phyloP scores from a whole-genome alignment of 1,139 yeast species.

The Yamadazyma mexicana region DNA sequence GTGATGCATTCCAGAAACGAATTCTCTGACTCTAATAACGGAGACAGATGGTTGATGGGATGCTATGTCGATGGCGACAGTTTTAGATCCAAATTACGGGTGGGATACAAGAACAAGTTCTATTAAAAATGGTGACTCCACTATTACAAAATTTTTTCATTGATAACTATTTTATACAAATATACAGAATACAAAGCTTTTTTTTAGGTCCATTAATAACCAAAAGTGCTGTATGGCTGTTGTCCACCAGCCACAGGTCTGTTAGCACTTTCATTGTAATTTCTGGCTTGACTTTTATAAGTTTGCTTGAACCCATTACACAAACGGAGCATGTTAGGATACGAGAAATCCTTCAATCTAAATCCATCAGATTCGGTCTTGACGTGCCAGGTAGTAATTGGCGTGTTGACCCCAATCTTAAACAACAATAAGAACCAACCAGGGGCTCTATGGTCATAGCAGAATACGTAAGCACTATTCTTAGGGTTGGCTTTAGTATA shows the following conservation, averaged over 20 bases:
- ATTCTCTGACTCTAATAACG: slow-evolving; percentile 55
- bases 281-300: slow-evolving; percentile 39
- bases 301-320: slow-evolving; percentile 90
- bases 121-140: neutral
- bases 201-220: slow-evolving; percentile 21
- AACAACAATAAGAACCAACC: slow-evolving; percentile 89
- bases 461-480: slow-evolving; percentile 87
- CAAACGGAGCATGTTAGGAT: slow-evolving; percentile 82
- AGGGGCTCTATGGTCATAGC: slow-evolving; percentile 87
- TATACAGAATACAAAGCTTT: slow-evolving; percentile 3
- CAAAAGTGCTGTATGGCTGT: slow-evolving; percentile 29
- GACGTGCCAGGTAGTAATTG: slow-evolving; percentile 85
- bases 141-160: neutral
- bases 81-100: slow-evolving; percentile 61
- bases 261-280: slow-evolving; percentile 18
- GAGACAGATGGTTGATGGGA: slow-evolving; percentile 73
- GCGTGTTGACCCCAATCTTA: slow-evolving; percentile 71
- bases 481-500: slow-evolving; percentile 90
- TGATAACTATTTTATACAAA: slow-evolving; percentile 8
- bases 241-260: slow-evolving; percentile 15
- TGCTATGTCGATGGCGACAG: slow-evolving; percentile 76
- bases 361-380: slow-evolving; percentile 86
- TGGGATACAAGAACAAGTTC: slow-evolving; percentile 15
- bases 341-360: slow-evolving; percentile 72
- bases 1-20: slow-evolving; percentile 68